phyloP scores from a whole-genome alignment of 2,329 filamentous ascomycete genomes.

The Aspergillus fumigatiaffinis region DNA sequence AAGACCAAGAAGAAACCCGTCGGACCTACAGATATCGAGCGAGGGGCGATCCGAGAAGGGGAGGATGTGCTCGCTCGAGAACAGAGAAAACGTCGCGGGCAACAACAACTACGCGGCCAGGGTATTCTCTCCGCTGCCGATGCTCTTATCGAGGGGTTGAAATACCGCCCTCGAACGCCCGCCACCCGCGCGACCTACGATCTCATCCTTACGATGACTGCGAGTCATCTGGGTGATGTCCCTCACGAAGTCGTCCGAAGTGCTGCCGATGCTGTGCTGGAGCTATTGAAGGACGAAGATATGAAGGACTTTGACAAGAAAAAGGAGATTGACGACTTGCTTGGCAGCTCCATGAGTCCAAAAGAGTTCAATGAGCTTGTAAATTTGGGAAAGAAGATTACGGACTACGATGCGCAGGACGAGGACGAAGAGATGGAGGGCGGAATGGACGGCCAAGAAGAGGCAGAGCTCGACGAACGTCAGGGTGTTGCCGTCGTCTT shows the following conservation, averaged over 20 bases:
- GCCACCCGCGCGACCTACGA: slow-evolving; percentile 92
- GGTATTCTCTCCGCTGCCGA: slow-evolving; percentile 82
- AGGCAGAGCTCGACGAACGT: slow-evolving; percentile 79
- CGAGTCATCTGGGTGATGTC: slow-evolving; percentile 84
- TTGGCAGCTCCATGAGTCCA: slow-evolving; percentile 74
- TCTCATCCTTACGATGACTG: slow-evolving; percentile 86
- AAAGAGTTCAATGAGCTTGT: slow-evolving; percentile 97
- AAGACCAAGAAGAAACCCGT: slow-evolving; percentile 71
- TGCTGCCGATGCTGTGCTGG: slow-evolving; percentile 85
- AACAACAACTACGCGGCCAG: slow-evolving; percentile 66
- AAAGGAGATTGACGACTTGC: slow-evolving; percentile 89
- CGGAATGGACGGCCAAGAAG: slow-evolving; percentile 62
- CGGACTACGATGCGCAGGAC: slow-evolving; percentile 94
- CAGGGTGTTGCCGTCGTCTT: slow-evolving; percentile 98
- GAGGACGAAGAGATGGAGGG: slow-evolving; percentile 85
- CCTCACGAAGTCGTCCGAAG: slow-evolving; percentile 87
- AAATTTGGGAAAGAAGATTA: slow-evolving; percentile 97
- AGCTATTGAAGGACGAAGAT: slow-evolving; percentile 90
- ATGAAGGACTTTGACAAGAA: slow-evolving; percentile 98
- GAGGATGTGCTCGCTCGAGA: slow-evolving; percentile 78
- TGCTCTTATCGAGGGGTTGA: slow-evolving; percentile 82
- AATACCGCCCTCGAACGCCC: slow-evolving; percentile 85
- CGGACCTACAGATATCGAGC: slow-evolving; percentile 65
- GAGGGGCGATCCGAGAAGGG: slow-evolving; percentile 73
- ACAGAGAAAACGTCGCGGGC: slow-evolving; percentile 74